Evolutionary conservation across 2,329 filamentous ascomycete genomes (phyloP).

Genomic region (Periconia macrospinosa): DNA sequence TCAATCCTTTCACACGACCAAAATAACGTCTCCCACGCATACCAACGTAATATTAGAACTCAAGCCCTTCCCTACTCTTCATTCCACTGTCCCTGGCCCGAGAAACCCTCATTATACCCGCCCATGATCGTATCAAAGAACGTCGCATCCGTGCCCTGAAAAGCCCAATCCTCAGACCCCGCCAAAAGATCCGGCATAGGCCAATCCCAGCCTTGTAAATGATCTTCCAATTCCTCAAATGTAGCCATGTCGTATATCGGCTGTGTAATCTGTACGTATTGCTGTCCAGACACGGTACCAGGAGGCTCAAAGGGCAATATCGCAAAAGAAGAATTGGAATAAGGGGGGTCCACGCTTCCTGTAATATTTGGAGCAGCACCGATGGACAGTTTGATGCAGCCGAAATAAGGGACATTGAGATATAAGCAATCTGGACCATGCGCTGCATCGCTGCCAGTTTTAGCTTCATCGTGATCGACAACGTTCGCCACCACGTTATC

Average conservation of each 20-base stretch:
- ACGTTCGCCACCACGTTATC: neutral
- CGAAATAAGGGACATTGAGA: neutral
- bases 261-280: neutral
- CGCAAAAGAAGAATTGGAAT: neutral
- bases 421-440: neutral
- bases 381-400: neutral
- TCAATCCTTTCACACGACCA: too few relatives aligned
- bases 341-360: neutral
- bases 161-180: conserved; percentile 9
- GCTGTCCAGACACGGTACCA: neutral
- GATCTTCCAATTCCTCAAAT: neutral
- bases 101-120: neutral
- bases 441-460: neutral
- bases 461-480: neutral
- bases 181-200: conserved; percentile 1
- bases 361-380: neutral
- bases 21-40: too few relatives aligned
- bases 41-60: neutral
- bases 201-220: neutral
- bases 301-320: too few relatives aligned
- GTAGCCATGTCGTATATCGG: neutral
- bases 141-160: conserved; percentile 10
- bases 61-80: neutral
- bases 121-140: conserved; percentile 12
- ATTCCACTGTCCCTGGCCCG: neutral